Evolutionary conservation across 177 flowering plant species (phyloP), one percentile per base, ranked within the genome.

Genomic region (Vitis hybrid): DNA sequence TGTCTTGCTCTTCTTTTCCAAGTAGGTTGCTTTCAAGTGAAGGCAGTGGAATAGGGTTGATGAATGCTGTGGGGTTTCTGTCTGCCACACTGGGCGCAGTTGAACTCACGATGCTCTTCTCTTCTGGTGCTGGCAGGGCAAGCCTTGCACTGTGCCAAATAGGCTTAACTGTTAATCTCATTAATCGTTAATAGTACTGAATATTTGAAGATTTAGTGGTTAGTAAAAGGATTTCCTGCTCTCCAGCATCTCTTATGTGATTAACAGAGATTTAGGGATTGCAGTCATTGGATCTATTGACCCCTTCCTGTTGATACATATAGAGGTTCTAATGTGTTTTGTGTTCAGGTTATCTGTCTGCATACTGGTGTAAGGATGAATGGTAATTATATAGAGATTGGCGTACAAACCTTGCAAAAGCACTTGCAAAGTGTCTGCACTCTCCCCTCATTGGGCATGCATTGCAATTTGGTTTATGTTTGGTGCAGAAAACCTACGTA

Each of bases 361-460:
- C 24, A 59, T 59, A 3, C 14, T 20, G 33, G 47, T 62, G 33
- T 22, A 62, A n/a, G 17, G 11, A 14, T 54, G 17, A 54, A 11
- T 54, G 17, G 18, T 54, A 56, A 57, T 20, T 11, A 13, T 20
- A 54, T 47, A 52, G 61, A 22, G 5, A n/a, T 14, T 57, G 17
- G 62, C 7, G 61, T 28, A 28, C 81, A 55, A 57, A 91, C 98
- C 98, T 95, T 76, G 96, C 94, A 81, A 84, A 88, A 67, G 92
- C 94, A 82, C 98, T 94, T 51, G 94, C 97, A 71, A 84, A 94
- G 74, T 95, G 97, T 78, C 82, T 85, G 83, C 99, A 95, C 55
- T 89, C 95, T 71, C 80, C 90, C 83, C 88, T 89, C 91, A 94
- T 83, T 58, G 99, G 99, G 69, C 99, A 95, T 54, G 94, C 97